Conservation (phyloP, 108 stramenopile species). For the Discostella stelligeroides region DNA sequence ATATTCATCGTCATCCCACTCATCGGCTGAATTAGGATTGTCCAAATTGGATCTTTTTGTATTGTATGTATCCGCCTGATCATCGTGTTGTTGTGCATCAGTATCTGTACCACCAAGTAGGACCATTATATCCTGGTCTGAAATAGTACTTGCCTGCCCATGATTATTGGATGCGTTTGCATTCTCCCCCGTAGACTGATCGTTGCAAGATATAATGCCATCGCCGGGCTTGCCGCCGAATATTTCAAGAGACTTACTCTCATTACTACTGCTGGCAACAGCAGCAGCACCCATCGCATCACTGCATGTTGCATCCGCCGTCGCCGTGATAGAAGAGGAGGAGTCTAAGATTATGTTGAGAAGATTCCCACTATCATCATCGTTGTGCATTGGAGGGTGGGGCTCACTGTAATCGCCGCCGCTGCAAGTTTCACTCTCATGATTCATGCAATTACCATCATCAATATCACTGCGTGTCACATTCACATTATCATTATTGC, state of each 20-base stretch:
- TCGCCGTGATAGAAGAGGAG: too few relatives aligned
- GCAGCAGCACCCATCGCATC: too few relatives aligned
- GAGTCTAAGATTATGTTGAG: too few relatives aligned
- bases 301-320: too few relatives aligned
- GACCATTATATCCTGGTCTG: not conserved
- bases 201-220: not conserved
- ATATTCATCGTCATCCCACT: constrained; percentile 18
- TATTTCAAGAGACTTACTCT: not conserved
- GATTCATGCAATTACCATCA: too few relatives aligned
- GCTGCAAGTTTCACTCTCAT: too few relatives aligned
- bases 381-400: too few relatives aligned
- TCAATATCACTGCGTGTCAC: too few relatives aligned
- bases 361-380: too few relatives aligned
- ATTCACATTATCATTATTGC: too few relatives aligned
- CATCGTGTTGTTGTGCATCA: not conserved
- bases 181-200: not conserved
- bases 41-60: not conserved
- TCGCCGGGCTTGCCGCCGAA: constrained; percentile 6
- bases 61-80: not conserved
- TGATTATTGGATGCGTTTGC: not conserved
- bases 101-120: not conserved
- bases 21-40: not conserved
- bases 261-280: too few relatives aligned
- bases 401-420: too few relatives aligned
- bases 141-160: not conserved